phyloP scores from a whole-genome alignment of 805 yeast species.

The Nakazawaea pomicola region DNA sequence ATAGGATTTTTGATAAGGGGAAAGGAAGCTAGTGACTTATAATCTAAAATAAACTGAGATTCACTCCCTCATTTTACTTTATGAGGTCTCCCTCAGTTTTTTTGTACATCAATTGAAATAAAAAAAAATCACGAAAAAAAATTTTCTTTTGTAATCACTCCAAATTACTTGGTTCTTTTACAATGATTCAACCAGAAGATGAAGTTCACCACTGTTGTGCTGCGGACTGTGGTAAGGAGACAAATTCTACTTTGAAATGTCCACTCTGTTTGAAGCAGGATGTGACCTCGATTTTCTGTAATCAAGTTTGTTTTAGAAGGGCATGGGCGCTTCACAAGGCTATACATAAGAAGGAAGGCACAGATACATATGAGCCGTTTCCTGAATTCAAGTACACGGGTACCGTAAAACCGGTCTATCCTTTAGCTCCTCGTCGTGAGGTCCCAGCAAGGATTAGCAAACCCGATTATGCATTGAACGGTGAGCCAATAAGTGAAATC shows the following conservation, averaged over 20 bases:
- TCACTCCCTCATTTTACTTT: no score
- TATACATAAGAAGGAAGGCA: conserved; percentile 60
- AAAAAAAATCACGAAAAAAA: background rate
- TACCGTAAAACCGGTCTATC: conserved; percentile 69
- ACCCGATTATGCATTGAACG: conserved; percentile 84
- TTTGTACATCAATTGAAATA: no score
- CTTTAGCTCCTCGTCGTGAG: conserved; percentile 64
- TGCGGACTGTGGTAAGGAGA: conserved; percentile 79
- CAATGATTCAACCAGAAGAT: conserved; percentile 2
- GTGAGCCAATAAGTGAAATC: conserved; percentile 77
- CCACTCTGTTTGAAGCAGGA: conserved; percentile 85
- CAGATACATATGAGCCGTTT: conserved; percentile 75
- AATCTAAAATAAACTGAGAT: no score
- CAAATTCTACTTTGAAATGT: conserved; percentile 74
- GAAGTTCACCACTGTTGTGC: conserved; percentile 54
- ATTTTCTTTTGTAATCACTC: background rate
- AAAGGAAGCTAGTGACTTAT: background rate
- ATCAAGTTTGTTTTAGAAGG: conserved; percentile 75
- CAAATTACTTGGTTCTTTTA: background rate
- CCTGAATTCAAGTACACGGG: conserved; percentile 78
- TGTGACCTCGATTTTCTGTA: conserved; percentile 63
- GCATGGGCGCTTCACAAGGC: conserved; percentile 72
- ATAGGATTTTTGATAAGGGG: background rate
- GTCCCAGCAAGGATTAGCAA: conserved; percentile 66
- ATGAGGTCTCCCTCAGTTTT: no score